These are phyloP conservation scores for Malus hybrid DNA, from an alignment of 331 rosid genomes.

Conservation along the genomic window DNA sequence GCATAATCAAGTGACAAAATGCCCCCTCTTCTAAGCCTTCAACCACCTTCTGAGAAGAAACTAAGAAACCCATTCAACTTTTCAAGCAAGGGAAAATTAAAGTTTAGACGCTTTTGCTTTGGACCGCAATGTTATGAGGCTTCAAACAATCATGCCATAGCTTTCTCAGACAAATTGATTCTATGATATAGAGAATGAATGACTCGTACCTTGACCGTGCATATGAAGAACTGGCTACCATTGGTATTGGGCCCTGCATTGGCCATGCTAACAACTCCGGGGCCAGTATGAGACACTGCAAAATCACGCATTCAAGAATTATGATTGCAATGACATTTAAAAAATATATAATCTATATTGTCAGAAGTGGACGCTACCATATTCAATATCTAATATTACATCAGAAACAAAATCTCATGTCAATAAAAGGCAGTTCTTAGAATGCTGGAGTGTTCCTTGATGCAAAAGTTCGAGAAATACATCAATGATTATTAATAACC, in stretches of 20 bases:
- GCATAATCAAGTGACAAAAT: slow-evolving; percentile 3
- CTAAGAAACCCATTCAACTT: background rate
- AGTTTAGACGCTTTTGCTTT: background rate
- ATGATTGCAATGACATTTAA: slow-evolving; percentile 7
- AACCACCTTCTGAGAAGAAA: background rate
- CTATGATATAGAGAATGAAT: background rate
- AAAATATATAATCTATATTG: background rate
- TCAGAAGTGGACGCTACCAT: background rate
- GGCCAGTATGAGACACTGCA: slow-evolving; percentile 75
- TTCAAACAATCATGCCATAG: background rate
- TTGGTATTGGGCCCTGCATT: slow-evolving; percentile 98
- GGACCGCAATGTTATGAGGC: background rate
- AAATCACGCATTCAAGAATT: slow-evolving; percentile 15
- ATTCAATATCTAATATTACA: background rate
- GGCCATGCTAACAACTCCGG: slow-evolving; percentile 96
- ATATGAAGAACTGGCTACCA: slow-evolving; percentile 94
- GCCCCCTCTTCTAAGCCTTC: background rate
- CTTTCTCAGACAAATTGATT: background rate
- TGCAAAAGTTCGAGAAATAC: background rate
- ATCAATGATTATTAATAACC: background rate
- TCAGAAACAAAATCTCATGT: background rate
- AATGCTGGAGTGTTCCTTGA: background rate
- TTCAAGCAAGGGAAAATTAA: background rate
- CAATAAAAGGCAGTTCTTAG: background rate
- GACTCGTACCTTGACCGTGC: slow-evolving; percentile 75